Evolutionary conservation across 2,329 filamentous ascomycete genomes (phyloP).

Genomic region (Penicillium sp.): DNA sequence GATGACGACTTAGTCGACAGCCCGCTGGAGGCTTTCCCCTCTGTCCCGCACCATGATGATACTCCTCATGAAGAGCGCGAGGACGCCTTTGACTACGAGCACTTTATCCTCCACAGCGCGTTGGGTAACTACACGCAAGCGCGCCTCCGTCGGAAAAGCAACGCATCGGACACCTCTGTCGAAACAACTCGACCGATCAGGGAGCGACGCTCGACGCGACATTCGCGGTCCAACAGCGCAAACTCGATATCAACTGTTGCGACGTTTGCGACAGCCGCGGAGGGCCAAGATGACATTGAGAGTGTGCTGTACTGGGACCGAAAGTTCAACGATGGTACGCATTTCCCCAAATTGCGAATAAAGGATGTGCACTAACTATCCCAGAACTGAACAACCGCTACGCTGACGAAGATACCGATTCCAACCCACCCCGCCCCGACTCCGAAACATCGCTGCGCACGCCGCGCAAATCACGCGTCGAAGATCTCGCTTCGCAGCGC

Average conservation of each 20-base stretch:
- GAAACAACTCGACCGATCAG: conserved; percentile 53
- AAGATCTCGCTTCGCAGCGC: conserved; percentile 33
- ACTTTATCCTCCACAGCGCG: conserved; percentile 92
- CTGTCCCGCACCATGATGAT: conserved; percentile 51
- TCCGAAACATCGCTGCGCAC: conserved; percentile 13
- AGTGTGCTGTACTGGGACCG: conserved; percentile 46
- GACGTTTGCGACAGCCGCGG: conserved; percentile 68
- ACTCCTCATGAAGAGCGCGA: conserved; percentile 89
- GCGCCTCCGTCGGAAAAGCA: conserved; percentile 38
- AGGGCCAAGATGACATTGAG: conserved; percentile 50
- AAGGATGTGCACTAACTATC: background rate
- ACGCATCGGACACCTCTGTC: conserved; percentile 53
- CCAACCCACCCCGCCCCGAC: conserved; percentile 21
- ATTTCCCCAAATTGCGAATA: background rate
- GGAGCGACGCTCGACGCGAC: conserved; percentile 27
- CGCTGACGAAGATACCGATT: conserved; percentile 22
- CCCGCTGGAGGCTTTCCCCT: conserved; percentile 39
- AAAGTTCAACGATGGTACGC: conserved; percentile 41
- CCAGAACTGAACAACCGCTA: conserved; percentile 30
- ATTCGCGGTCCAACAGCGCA: conserved; percentile 60
- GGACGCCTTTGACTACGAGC: conserved; percentile 95
- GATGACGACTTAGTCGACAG: conserved; percentile 43
- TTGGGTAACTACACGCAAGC: conserved; percentile 66
- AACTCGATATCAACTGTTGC: conserved; percentile 65
- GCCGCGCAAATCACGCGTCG: conserved; percentile 11